A percentile compares a stretch with the other conserved stretches of the same genome.
These are phyloP conservation scores for Aspergillus hiratsukae DNA, from an alignment of 2,329 filamentous ascomycete genomes.

Conservation along the genomic window DNA sequence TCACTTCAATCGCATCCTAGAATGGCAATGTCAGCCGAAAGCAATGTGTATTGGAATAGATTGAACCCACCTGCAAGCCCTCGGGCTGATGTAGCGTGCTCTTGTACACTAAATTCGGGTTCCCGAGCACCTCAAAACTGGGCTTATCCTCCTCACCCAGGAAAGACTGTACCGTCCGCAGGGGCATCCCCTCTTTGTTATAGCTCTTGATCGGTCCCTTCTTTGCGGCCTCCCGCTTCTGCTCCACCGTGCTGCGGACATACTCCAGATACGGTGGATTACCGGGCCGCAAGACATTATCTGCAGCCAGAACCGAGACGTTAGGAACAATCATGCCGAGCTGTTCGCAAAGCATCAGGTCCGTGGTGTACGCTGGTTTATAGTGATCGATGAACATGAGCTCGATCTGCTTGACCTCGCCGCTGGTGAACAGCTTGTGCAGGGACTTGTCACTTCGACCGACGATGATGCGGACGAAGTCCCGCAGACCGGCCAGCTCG, in stretches of 20 bases:
- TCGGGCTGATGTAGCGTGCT: conserved; percentile 41
- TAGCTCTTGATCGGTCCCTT: conserved; percentile 17
- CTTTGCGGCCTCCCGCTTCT: conserved; percentile 52
- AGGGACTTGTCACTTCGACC: conserved; percentile 66
- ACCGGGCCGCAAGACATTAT: conserved; percentile 43
- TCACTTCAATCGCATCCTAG: conserved; percentile 31
- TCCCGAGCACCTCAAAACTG: conserved; percentile 43
- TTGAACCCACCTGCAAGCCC: conserved; percentile 21
- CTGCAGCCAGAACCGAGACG: conserved; percentile 47
- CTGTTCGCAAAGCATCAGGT: conserved; percentile 73
- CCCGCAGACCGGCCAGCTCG: conserved; percentile 67
- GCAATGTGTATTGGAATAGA: neutral
- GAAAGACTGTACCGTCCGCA: conserved; percentile 20
- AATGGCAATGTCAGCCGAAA: conserved; percentile 1
- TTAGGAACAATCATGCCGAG: conserved; percentile 56
- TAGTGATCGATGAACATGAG: conserved; percentile 77
- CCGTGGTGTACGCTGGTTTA: conserved; percentile 69
- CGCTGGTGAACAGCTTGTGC: conserved; percentile 53
- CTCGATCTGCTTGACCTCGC: conserved; percentile 57
- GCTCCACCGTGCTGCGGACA: conserved; percentile 58
- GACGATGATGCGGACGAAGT: conserved; percentile 66
- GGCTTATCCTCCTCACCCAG: conserved; percentile 22
- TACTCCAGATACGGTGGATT: conserved; percentile 54
- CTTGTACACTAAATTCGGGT: conserved; percentile 63
- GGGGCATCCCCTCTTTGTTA: conserved; percentile 18